Evolutionary conservation across 1,139 yeast genomes (phyloP).

Genomic region (Yamadazyma atlantica): DNA sequence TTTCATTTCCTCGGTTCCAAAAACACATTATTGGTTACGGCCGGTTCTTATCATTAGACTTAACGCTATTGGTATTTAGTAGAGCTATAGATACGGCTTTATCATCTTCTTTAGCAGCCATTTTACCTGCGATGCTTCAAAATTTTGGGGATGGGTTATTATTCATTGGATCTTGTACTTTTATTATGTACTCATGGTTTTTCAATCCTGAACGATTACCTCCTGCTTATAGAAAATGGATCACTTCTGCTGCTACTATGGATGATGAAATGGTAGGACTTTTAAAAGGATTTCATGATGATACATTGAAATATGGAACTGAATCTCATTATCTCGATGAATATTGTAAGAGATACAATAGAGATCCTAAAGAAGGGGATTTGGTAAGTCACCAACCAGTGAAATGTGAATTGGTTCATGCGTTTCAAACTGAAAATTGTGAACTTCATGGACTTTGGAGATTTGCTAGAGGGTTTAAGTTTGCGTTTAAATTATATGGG

Average conservation of each 20-base stretch:
- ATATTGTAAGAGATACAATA: slow-evolving; percentile 27
- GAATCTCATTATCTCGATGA: slow-evolving; percentile 22
- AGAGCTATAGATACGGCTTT: slow-evolving; percentile 37
- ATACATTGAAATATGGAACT: slow-evolving; percentile 27
- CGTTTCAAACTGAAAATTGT: slow-evolving; percentile 31
- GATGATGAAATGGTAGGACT: slow-evolving; percentile 29
- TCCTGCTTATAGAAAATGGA: slow-evolving; percentile 40
- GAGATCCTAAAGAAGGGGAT: slow-evolving; percentile 24
- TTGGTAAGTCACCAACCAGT: slow-evolving; percentile 24
- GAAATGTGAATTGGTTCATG: slow-evolving; percentile 33
- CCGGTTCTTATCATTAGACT: slow-evolving; percentile 32
- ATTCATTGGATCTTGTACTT: slow-evolving; percentile 28
- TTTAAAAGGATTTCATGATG: slow-evolving; percentile 23
- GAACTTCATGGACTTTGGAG: slow-evolving; percentile 42
- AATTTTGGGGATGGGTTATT: slow-evolving; percentile 29
- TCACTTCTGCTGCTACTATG: slow-evolving; percentile 43
- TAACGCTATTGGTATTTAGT: slow-evolving; percentile 35
- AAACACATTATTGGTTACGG: slow-evolving; percentile 29
- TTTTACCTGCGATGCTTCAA: slow-evolving; percentile 17
- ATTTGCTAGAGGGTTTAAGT: slow-evolving; percentile 33
- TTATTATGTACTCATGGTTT: slow-evolving; percentile 40
- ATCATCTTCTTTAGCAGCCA: slow-evolving; percentile 22
- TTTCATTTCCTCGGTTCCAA: slow-evolving; percentile 31
- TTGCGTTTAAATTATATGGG: slow-evolving; percentile 35
- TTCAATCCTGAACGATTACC: slow-evolving; percentile 30